These are phyloP conservation scores for Talaromyces trachyspermus DNA, from an alignment of 495 filamentous ascomycete genomes.

Conservation along the genomic window DNA sequence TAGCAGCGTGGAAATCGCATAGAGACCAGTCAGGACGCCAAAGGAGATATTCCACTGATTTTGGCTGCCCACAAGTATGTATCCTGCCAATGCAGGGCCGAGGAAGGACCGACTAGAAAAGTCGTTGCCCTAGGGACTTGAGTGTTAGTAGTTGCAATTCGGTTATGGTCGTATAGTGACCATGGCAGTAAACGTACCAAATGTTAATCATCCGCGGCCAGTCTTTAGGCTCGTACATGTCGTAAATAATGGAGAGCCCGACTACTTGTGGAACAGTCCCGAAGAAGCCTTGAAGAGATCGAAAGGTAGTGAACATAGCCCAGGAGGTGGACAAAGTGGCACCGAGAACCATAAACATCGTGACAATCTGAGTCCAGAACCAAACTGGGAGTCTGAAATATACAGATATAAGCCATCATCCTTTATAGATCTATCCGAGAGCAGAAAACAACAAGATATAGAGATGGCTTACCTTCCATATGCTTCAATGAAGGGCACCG, in stretches of 20 bases:
- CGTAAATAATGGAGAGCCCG: constrained; percentile 38
- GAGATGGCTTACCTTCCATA: constrained; percentile 43
- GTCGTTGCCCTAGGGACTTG: constrained; percentile 25
- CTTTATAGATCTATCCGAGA: too few species aligned
- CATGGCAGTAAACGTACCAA: constrained; percentile 19
- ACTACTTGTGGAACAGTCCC: constrained; percentile 39
- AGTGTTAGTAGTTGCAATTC: not conserved
- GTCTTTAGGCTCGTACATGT: constrained; percentile 40
- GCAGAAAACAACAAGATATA: too few species aligned
- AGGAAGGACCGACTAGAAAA: constrained; percentile 40
- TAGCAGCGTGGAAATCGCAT: constrained; percentile 33
- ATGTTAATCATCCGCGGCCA: constrained; percentile 44
- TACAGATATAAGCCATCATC: not conserved
- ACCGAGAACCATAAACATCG: constrained; percentile 39
- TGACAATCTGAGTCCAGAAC: constrained; percentile 45
- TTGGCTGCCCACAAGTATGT: constrained; percentile 23
- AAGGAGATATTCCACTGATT: constrained; percentile 36
- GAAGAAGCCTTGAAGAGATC: constrained; percentile 47
- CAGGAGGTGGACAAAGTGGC: constrained; percentile 38
- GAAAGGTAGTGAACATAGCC: constrained; percentile 39
- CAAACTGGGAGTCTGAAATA: constrained; percentile 35
- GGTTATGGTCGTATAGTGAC: not conserved
- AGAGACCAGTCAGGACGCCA: constrained; percentile 38
- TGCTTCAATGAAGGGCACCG: constrained; percentile 40
- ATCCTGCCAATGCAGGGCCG: constrained; percentile 38